Conservation (phyloP, 2,329 filamentous ascomycete genomes). For the Sporothrix sp. region DNA sequence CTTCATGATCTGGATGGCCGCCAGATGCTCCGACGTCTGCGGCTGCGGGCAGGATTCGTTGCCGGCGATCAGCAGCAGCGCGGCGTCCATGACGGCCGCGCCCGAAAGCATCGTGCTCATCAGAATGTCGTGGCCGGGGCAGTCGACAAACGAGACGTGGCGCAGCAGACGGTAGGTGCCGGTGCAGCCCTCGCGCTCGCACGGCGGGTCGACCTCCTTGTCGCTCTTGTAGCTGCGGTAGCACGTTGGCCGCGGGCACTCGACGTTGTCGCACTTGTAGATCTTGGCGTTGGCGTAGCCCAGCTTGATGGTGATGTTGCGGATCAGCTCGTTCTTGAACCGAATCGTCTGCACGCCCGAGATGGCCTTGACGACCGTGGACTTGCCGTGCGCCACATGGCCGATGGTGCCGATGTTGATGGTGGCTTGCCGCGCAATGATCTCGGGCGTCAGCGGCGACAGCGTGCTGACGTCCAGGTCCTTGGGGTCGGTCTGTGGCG, state of each 20-base stretch:
- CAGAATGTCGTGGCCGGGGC: constrained; percentile 99
- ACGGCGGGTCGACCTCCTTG: constrained; percentile 95
- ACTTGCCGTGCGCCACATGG: constrained; percentile 98
- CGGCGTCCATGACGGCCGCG: constrained; percentile 98
- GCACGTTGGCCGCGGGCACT: constrained; percentile 89
- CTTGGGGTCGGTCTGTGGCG: constrained; percentile 87
- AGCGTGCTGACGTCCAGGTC: constrained; percentile 74
- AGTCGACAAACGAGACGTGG: constrained; percentile 98
- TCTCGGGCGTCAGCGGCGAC: constrained; percentile 83
- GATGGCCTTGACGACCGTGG: constrained; percentile 97
- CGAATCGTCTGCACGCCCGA: constrained; percentile 97
- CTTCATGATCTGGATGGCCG: constrained; percentile 99
- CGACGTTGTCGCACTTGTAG: constrained; percentile 91
- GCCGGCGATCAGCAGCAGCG: constrained; percentile 88
- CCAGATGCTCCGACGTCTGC: constrained; percentile 96
- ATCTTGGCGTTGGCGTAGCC: constrained; percentile 99
- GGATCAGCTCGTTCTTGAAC: constrained; percentile 99
- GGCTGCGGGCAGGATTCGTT: constrained; percentile 98
- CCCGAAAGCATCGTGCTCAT: constrained; percentile 99
- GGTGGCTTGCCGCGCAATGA: constrained; percentile 94
- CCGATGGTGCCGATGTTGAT: constrained; percentile 99
- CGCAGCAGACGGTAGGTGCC: constrained; percentile 82
- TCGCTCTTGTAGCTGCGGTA: constrained; percentile 97
- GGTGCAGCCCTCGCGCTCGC: constrained; percentile 82
- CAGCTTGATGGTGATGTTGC: constrained; percentile 99